These are phyloP conservation scores for Penicillium glabrum DNA, from an alignment of 2,329 filamentous ascomycete genomes.

Conservation along the genomic window DNA sequence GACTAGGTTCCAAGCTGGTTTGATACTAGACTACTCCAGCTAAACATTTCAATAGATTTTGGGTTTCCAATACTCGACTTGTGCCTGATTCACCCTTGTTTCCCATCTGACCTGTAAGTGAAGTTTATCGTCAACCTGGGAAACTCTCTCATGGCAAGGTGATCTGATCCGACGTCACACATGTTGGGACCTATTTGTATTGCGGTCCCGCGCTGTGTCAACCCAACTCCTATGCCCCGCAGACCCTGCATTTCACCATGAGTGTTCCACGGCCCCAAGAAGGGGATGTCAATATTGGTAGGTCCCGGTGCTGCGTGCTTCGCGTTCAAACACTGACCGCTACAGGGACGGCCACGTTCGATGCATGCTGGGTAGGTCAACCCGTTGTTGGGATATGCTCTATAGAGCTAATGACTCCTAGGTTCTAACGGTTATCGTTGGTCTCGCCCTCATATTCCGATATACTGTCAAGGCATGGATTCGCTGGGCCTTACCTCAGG, in stretches of 20 bases:
- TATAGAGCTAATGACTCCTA: background rate
- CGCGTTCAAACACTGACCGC: background rate
- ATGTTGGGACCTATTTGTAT: conserved; percentile 5
- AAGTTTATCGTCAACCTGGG: conserved; percentile 1
- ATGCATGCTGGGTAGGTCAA: conserved; percentile 20
- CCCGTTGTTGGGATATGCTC: background rate
- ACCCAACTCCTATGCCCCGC: background rate
- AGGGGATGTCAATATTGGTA: conserved; percentile 24
- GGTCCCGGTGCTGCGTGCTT: background rate
- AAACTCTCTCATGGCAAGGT: background rate
- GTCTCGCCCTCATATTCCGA: conserved; percentile 21
- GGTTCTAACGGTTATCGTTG: conserved; percentile 23
- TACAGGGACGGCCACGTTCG: conserved; percentile 17
- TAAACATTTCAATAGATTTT: background rate
- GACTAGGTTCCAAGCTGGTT: background rate
- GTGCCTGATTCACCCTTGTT: conserved; percentile 16
- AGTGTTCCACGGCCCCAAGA: conserved; percentile 19
- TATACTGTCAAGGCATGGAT: conserved; percentile 32
- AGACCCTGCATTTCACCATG: conserved; percentile 12
- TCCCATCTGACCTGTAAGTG: conserved; percentile 16
- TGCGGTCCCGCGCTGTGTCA: background rate
- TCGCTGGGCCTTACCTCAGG: conserved; percentile 31
- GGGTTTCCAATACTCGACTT: background rate
- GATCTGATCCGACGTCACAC: background rate
- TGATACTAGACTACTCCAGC: background rate